Base-by-base conservation (phyloP, 306 rosid genomes). In the Cucurbita argyrosperma region DNA sequence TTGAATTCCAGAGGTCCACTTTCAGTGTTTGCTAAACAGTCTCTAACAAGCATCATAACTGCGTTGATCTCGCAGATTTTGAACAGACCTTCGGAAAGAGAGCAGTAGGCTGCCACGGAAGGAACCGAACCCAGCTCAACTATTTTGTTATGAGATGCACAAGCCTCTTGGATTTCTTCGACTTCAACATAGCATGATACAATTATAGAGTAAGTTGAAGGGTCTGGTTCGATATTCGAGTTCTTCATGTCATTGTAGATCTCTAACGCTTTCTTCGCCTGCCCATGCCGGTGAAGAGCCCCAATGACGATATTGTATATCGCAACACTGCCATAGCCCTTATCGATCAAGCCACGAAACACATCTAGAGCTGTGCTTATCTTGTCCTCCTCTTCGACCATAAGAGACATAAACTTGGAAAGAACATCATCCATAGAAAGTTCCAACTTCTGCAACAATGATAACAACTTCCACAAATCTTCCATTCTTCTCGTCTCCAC, bases 1-100 rank as follows among this genome's bases (percentile, higher is more conserved):
- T 89, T 93, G 77, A 93, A 93, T 53, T 84, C 86, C 86, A 80
- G 75, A 5, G 96, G 94, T 30, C 96, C 96, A 63, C 83, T 85
- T 15, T 51, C 76, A 38, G 87, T 83, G 67, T 59, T 86, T 50
- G 86, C 94, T 56, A 90, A 79, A 90, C 96, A 90, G 69, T 86
- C 92, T 4, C 84, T 79, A 76, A 90, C 89, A 57, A 89, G 90
- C 93, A 90, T 65, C 94, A 93, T 81, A 47, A 86, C 88, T 46
- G 83, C 88, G n/a, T 90, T 93, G 21, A 92, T 88, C 82, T 87
- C 98, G 52, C 96, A 92, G 57, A 59, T 76, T 75, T 74, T 79
- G 69, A 90, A 87, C 23, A 93, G 89, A 69, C 88, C 94, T 82
- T 84, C 79, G 15, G 96, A 76, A 50, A 93, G 92, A 72, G 84